These are phyloP conservation scores for Rhododendron mucronatum DNA, from an alignment of 148 eudicot genomes.

Conservation along the genomic window DNA sequence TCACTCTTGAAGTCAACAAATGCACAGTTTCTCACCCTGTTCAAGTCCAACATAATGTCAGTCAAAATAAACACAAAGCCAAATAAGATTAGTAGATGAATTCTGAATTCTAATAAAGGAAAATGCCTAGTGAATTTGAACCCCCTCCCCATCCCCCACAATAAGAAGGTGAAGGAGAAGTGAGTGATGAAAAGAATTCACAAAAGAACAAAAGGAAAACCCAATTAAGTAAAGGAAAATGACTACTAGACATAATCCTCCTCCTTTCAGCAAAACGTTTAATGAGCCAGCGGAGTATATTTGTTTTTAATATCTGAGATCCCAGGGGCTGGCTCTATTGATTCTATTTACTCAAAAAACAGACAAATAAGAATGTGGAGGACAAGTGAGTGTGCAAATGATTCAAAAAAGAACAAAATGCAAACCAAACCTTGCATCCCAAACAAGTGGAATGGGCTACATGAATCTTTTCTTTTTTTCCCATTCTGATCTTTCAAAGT, in stretches of 20 bases:
- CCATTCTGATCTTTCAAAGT: not conserved
- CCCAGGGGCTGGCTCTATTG: not conserved
- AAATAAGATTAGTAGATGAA: not conserved
- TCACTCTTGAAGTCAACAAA: slow-evolving; percentile 84
- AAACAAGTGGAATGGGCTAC: not conserved
- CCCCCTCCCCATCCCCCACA: not conserved
- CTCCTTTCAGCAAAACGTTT: not conserved
- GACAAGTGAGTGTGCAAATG: not conserved
- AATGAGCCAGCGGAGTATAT: not conserved
- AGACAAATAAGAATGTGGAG: not conserved
- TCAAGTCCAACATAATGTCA: not conserved
- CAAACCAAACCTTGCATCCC: not conserved
- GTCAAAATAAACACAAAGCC: not conserved
- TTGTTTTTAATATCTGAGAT: not conserved
- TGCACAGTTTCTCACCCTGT: slow-evolving; percentile 76
- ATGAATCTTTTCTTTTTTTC: not conserved
- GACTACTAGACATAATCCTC: not conserved
- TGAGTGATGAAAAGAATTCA: not conserved
- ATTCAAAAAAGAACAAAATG: not conserved
- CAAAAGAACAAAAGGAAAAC: not conserved
- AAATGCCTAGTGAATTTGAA: not conserved
- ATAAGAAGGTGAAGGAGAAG: not conserved
- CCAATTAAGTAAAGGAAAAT: not conserved
- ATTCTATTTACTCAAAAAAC: not conserved
- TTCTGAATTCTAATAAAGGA: not conserved